Percentiles rank a stretch among this genome's conserved stretches.
Evolutionary conservation across 2,329 filamentous ascomycete species (phyloP).

Genomic region (Exophiala sideris): DNA sequence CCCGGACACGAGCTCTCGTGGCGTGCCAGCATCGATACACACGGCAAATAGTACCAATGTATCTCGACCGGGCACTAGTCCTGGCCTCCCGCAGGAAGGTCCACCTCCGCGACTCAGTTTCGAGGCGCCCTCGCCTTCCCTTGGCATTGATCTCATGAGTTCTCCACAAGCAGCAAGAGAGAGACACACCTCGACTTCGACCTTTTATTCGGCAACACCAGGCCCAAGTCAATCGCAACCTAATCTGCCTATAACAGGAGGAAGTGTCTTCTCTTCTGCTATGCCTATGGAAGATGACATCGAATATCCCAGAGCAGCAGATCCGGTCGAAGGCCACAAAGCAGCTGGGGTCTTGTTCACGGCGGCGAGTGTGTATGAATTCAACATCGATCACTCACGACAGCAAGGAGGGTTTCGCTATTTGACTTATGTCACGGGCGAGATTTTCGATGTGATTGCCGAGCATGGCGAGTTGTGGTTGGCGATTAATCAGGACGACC

Average conservation of each 20-base stretch:
- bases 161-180: slow-evolving; percentile 15
- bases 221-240: slow-evolving; percentile 51
- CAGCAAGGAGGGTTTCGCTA: slow-evolving; percentile 95
- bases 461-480: slow-evolving; percentile 98
- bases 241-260: slow-evolving; percentile 41
- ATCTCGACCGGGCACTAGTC: slow-evolving; percentile 25
- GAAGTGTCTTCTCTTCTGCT: slow-evolving; percentile 78
- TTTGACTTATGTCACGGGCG: slow-evolving; percentile 88
- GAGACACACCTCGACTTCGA: slow-evolving; percentile 29
- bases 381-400: slow-evolving; percentile 90
- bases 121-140: slow-evolving; percentile 42
- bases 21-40: slow-evolving; percentile 14
- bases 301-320: slow-evolving; percentile 24
- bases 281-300: slow-evolving; percentile 72
- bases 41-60: slow-evolving; percentile 16
- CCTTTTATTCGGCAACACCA: slow-evolving; percentile 30
- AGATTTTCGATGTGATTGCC: slow-evolving; percentile 90
- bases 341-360: slow-evolving; percentile 74
- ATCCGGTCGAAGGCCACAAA: slow-evolving; percentile 32
- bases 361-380: slow-evolving; percentile 91
- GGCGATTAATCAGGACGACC: slow-evolving; percentile 93
- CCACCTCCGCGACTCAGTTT: slow-evolving; percentile 42
- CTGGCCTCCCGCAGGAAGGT: slow-evolving; percentile 27
- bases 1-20: slow-evolving; percentile 13
- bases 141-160: slow-evolving; percentile 20